Conservation (phyloP, 768 basidiomycete species). For the Lepiota brunneoincarnata region DNA sequence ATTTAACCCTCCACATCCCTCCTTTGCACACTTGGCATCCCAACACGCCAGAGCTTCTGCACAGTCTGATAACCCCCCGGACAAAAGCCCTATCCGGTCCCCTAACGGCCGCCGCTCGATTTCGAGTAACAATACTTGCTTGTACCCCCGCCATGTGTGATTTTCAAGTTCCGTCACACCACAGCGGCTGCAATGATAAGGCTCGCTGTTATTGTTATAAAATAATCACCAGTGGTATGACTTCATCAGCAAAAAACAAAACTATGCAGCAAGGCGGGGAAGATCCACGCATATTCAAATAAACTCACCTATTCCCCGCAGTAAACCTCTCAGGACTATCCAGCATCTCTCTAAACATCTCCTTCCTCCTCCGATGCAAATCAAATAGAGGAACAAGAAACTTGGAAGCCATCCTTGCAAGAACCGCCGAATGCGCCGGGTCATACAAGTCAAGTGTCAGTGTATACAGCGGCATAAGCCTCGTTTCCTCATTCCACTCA, state of each 20-base stretch:
- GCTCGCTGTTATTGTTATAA: constrained; percentile 19
- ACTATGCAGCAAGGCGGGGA: too few species aligned
- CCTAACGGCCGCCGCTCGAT: constrained; percentile 60
- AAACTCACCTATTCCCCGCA: constrained; percentile 40
- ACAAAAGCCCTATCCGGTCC: constrained; percentile 43
- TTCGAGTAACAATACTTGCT: constrained; percentile 52
- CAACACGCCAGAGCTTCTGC: constrained; percentile 59
- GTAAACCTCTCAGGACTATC: constrained; percentile 61
- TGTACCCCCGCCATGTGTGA: constrained; percentile 59
- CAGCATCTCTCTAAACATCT: constrained; percentile 46
- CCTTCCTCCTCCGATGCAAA: constrained; percentile 55
- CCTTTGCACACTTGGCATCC: constrained; percentile 52
- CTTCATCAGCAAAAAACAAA: too few species aligned
- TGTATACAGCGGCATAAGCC: constrained; percentile 54
- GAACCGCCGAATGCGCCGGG: constrained; percentile 35
- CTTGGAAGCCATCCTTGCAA: constrained; percentile 47
- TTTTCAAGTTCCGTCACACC: constrained; percentile 52
- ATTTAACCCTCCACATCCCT: constrained; percentile 48
- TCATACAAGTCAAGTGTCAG: constrained; percentile 51
- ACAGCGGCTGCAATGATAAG: constrained; percentile 53
- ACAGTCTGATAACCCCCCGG: constrained; percentile 52
- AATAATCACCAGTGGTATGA: too few species aligned
- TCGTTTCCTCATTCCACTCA: constrained; percentile 57
- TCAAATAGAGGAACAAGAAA: constrained; percentile 52
- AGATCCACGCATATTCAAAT: too few species aligned